phyloP scores from a whole-genome alignment of 108 stramenopile genomes.

The Skeletonema potamos region DNA sequence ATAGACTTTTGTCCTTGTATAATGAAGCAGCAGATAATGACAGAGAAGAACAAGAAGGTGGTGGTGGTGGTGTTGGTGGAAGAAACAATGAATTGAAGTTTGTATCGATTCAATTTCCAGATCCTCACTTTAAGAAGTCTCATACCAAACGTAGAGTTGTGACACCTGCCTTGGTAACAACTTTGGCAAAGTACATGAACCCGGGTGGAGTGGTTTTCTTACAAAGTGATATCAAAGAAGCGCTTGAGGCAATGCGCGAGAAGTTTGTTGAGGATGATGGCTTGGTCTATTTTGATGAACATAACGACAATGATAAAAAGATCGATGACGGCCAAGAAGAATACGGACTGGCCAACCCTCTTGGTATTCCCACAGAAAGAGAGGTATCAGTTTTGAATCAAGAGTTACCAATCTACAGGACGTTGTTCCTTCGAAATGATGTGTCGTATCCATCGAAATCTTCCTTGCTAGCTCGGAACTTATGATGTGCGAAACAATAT shows the following conservation, averaged over 20 bases:
- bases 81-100: slow-evolving; percentile 41
- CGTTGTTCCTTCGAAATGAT: slow-evolving; percentile 60
- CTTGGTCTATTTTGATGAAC: slow-evolving; percentile 52
- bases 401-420: slow-evolving; percentile 74
- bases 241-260: slow-evolving; percentile 80
- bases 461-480: not conserved
- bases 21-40: slow-evolving; percentile 15
- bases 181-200: slow-evolving; percentile 64
- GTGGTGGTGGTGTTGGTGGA: not conserved
- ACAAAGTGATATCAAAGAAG: slow-evolving; percentile 78
- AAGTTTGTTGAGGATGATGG: slow-evolving; percentile 57
- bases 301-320: slow-evolving; percentile 19
- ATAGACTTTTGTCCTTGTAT: slow-evolving; percentile 61
- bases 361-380: slow-evolving; percentile 84
- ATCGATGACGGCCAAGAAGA: slow-evolving; percentile 21
- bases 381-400: slow-evolving; percentile 81
- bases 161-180: slow-evolving; percentile 60
- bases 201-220: slow-evolving; percentile 63
- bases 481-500: not conserved
- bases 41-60: not conserved
- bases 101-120: slow-evolving; percentile 89
- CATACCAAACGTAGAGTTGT: slow-evolving; percentile 85
- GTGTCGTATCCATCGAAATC: not conserved
- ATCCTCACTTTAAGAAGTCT: slow-evolving; percentile 88
- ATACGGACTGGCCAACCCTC: slow-evolving; percentile 63